Percentiles rank a stretch among this genome's conserved stretches.
Evolutionary conservation across 2,329 filamentous ascomycete genomes (phyloP).

Genomic region (Canariomyces notabilis): DNA sequence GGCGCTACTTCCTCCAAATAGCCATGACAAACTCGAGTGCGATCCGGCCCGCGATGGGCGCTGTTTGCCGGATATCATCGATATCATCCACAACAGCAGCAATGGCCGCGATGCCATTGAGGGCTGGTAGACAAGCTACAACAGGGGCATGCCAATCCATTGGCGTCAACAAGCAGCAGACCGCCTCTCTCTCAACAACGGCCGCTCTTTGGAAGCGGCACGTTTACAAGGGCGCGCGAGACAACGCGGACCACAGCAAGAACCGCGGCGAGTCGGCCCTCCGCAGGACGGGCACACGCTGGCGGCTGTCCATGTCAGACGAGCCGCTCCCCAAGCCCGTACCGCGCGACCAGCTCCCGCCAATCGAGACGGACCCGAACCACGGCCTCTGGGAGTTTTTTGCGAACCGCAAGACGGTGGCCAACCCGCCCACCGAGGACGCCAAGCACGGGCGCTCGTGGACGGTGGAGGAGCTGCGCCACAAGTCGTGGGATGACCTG

Average conservation of each 20-base stretch:
- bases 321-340: constrained; percentile 66
- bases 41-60: constrained; percentile 27
- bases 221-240: constrained; percentile 32
- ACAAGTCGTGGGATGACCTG: constrained; percentile 90
- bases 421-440: constrained; percentile 68
- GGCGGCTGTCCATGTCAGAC: constrained; percentile 68
- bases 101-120: not conserved
- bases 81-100: constrained; percentile 24
- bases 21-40: constrained; percentile 18
- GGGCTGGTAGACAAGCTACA: not conserved
- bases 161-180: constrained; percentile 12
- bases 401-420: constrained; percentile 59
- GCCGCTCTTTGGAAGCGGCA: constrained; percentile 42
- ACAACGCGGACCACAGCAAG: constrained; percentile 69
- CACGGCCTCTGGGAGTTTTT: constrained; percentile 97
- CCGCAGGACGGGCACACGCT: constrained; percentile 68
- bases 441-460: constrained; percentile 72
- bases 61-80: constrained; percentile 29
- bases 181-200: constrained; percentile 50
- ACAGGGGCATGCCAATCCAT: not conserved
- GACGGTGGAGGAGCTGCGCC: constrained; percentile 77
- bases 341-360: constrained; percentile 46
- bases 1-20: constrained; percentile 16
- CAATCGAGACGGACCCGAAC: constrained; percentile 58
- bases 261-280: constrained; percentile 77